Conservation (phyloP, 176 grass and related monocot genomes). For the Olyra latifolia region DNA sequence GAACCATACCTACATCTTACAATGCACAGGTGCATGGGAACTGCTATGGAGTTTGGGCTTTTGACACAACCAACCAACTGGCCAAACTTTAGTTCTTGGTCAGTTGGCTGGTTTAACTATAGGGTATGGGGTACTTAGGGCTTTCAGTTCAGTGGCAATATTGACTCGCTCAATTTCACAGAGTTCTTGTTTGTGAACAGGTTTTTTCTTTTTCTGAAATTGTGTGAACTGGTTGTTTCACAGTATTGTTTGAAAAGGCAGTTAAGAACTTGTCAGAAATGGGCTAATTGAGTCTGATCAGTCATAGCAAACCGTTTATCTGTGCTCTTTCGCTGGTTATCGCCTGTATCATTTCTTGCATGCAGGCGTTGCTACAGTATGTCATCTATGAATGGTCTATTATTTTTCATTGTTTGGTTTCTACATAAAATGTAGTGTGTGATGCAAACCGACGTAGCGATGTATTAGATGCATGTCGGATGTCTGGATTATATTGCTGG, state of each 20-base stretch:
- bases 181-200: neutral
- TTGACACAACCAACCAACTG: neutral
- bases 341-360: neutral
- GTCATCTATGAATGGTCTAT: neutral
- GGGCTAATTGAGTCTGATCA: neutral
- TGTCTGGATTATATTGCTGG: neutral
- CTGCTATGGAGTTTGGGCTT: neutral
- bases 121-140: neutral
- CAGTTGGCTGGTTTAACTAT: slow-evolving; percentile 4
- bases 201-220: neutral
- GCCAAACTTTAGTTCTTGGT: neutral
- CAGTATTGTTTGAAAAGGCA: neutral
- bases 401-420: neutral
- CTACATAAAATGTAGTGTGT: neutral
- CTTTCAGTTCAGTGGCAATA: neutral
- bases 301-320: neutral
- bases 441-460: neutral
- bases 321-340: neutral
- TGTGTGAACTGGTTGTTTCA: neutral
- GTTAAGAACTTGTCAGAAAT: neutral
- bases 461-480: neutral
- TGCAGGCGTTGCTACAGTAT: neutral
- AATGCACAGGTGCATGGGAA: neutral
- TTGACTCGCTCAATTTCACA: neutral
- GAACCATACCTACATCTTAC: neutral